Conservation (phyloP, 305 asterid species). For the Fraxinus baroniana region DNA sequence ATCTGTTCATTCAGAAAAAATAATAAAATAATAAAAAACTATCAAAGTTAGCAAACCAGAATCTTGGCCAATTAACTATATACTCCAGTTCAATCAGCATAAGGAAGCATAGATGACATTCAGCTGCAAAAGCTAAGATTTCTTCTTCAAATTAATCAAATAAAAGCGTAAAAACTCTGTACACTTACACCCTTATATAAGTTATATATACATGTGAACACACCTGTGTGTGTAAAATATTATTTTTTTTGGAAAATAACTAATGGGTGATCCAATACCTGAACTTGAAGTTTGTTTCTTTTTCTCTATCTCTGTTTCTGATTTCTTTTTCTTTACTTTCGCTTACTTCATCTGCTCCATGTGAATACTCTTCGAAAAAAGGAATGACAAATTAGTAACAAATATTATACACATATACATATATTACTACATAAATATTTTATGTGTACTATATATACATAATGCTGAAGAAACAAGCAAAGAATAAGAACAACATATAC, state of each 20-base stretch:
- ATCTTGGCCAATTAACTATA: neutral
- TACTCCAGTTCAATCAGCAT: slow-evolving; percentile 1
- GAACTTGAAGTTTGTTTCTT: slow-evolving; percentile 19
- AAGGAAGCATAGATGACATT: neutral
- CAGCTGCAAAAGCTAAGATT: slow-evolving; percentile 16
- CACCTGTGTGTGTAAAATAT: neutral
- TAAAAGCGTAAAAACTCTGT: neutral
- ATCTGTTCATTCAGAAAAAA: slow-evolving; percentile 32
- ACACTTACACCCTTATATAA: neutral
- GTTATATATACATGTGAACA: neutral
- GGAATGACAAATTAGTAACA: slow-evolving; percentile 20
- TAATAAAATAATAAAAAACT: slow-evolving; percentile 2
- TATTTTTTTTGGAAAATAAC: neutral
- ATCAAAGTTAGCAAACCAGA: slow-evolving; percentile 1
- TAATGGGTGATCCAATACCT: slow-evolving; percentile 29
- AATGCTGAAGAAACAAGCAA: slow-evolving; percentile 40
- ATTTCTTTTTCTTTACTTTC: slow-evolving; percentile 14
- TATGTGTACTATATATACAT: slow-evolving; percentile 10
- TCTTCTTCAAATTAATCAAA: neutral
- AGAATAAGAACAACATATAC: slow-evolving; percentile 29
- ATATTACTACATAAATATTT: neutral
- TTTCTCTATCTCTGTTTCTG: slow-evolving; percentile 8
- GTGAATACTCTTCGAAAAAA: slow-evolving; percentile 29
- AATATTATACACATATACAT: neutral
- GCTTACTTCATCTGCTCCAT: slow-evolving; percentile 42